These are phyloP conservation scores for Trypanosoma theileri DNA, from an alignment of 208 protist species.

Conservation along the genomic window DNA sequence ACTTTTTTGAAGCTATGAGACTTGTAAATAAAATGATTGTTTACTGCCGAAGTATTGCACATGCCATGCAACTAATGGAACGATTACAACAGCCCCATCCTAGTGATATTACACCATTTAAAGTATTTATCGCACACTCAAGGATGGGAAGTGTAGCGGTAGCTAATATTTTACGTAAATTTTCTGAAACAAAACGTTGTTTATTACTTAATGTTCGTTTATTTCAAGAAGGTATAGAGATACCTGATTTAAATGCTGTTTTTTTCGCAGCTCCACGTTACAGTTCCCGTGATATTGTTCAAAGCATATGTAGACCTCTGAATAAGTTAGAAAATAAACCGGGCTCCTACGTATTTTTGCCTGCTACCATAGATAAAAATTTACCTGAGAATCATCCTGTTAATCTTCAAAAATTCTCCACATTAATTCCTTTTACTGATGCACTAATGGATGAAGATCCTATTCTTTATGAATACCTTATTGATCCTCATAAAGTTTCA, in stretches of 20 bases:
- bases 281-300: conserved; percentile 82
- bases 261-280: conserved; percentile 78
- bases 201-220: conserved; percentile 75
- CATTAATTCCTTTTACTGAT: conserved; percentile 76
- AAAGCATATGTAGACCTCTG: conserved; percentile 78
- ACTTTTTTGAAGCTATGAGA: conserved; percentile 74
- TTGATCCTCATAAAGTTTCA: conserved; percentile 69
- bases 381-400: conserved; percentile 53
- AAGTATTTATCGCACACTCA: conserved; percentile 66
- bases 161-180: conserved; percentile 40
- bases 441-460: conserved; percentile 86
- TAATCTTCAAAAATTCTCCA: conserved; percentile 73
- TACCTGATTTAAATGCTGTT: conserved; percentile 76
- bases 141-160: conserved; percentile 49
- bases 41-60: conserved; percentile 66
- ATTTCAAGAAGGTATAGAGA: conserved; percentile 79
- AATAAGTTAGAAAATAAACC: conserved; percentile 63
- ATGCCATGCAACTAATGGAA: conserved; percentile 44
- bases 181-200: conserved; percentile 39
- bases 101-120: conserved; percentile 48
- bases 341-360: conserved; percentile 68
- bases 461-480: conserved; percentile 76
- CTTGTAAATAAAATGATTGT: conserved; percentile 78
- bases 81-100: conserved; percentile 31
- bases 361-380: conserved; percentile 50